A percentile compares a stretch with the other conserved stretches of the same genome.
Conservation (phyloP, 2,329 filamentous ascomycete species). For the Xylariaceae sp. region DNA sequence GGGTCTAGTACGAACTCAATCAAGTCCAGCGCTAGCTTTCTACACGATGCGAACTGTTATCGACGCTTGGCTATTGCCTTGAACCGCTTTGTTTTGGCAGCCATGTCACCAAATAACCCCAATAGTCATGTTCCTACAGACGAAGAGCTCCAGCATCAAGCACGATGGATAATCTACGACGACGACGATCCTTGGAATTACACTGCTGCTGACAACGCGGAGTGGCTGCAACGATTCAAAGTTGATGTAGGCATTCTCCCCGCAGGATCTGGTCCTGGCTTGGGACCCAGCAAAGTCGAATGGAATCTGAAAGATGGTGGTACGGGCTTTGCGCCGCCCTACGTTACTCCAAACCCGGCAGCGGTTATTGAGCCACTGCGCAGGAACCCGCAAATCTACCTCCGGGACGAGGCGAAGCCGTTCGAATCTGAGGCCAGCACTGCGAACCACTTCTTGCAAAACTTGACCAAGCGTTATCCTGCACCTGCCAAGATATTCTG, state of each 20-base stretch:
- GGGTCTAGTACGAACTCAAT: constrained; percentile 13
- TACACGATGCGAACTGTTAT: constrained; percentile 60
- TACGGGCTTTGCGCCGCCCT: constrained; percentile 54
- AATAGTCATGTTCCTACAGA: constrained; percentile 56
- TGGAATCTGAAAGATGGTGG: constrained; percentile 51
- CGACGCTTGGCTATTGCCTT: constrained; percentile 52
- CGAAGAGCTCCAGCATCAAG: constrained; percentile 61
- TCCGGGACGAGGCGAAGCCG: constrained; percentile 36
- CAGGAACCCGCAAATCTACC: constrained; percentile 30
- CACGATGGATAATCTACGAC: constrained; percentile 59
- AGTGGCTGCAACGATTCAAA: constrained; percentile 63
- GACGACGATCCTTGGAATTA: constrained; percentile 64
- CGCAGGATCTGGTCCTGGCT: constrained; percentile 46
- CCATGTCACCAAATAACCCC: constrained; percentile 58
- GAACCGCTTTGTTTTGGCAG: constrained; percentile 46
- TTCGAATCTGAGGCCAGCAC: constrained; percentile 41
- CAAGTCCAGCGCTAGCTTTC: constrained; percentile 40
- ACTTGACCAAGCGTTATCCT: constrained; percentile 40
- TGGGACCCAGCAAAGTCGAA: constrained; percentile 34
- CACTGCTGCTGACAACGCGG: constrained; percentile 59
- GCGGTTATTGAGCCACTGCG: constrained; percentile 34
- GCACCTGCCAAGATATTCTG: constrained; percentile 53
- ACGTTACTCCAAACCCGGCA: constrained; percentile 41
- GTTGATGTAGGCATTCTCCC: constrained; percentile 50
- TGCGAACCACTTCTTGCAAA: constrained; percentile 46